Percentiles rank a stretch among this genome's conserved stretches.
These are phyloP conservation scores for Xylogone sp. DNA, from an alignment of 2,329 filamentous ascomycete species.

Conservation along the genomic window DNA sequence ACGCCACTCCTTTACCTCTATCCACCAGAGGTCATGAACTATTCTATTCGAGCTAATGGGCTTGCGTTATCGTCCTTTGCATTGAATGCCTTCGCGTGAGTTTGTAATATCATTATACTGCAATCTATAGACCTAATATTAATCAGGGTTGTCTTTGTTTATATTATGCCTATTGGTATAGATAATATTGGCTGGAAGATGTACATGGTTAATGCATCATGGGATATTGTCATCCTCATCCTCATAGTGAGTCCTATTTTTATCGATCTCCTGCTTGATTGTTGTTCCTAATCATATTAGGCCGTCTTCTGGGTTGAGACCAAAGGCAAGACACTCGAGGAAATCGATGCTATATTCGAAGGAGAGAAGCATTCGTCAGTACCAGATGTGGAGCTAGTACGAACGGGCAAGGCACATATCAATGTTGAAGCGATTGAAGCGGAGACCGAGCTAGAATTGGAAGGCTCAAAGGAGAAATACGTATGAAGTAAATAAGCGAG, in stretches of 20 bases:
- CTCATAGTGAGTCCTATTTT: constrained; percentile 18
- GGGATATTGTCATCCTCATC: constrained; percentile 11
- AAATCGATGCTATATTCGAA: constrained; percentile 34
- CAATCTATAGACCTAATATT: neutral
- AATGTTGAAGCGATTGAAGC: constrained; percentile 2
- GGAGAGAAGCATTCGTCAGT: constrained; percentile 26
- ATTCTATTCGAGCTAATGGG: constrained; percentile 44
- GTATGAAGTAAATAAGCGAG: too few relatives aligned
- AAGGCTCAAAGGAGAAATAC: too few relatives aligned
- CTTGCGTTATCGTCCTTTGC: constrained; percentile 33
- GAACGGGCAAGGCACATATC: constrained; percentile 7
- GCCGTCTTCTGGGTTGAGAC: constrained; percentile 33
- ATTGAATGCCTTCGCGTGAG: constrained; percentile 25
- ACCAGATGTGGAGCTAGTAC: constrained; percentile 13
- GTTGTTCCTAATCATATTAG: constrained; percentile 1
- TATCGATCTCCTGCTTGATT: neutral
- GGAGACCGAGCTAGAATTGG: neutral
- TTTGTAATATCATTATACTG: neutral
- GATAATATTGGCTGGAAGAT: constrained; percentile 41
- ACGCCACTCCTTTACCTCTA: constrained; percentile 45
- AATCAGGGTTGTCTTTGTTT: constrained; percentile 32
- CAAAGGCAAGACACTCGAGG: constrained; percentile 33
- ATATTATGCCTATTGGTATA: constrained; percentile 39
- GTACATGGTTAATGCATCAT: constrained; percentile 40
- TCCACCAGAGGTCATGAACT: constrained; percentile 45